phyloP scores from a whole-genome alignment of 192 early-diverging fungal genomes.

The Allomyces arbusculus region DNA sequence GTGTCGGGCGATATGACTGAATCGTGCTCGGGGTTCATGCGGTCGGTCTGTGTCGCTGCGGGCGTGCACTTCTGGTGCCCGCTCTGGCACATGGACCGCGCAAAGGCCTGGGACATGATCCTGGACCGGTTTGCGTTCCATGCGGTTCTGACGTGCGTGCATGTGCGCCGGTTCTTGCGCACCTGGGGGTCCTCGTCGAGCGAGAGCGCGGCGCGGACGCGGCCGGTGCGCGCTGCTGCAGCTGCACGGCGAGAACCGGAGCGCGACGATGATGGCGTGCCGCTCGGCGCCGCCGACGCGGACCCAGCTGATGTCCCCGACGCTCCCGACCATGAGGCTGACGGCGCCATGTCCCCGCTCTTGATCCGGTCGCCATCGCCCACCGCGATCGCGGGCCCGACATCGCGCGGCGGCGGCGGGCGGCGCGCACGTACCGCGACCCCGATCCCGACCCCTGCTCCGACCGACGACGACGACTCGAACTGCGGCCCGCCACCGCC shows the following conservation, averaged over 20 bases:
- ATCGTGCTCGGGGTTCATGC: background rate
- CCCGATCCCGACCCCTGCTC: constrained; percentile 1
- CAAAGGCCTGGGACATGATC: constrained; percentile 36
- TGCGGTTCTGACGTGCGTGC: constrained; percentile 21
- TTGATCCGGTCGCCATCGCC: too few relatives aligned
- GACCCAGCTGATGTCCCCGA: too few relatives aligned
- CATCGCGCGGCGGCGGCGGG: too few relatives aligned
- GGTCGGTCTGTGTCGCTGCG: background rate
- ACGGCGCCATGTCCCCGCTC: too few relatives aligned
- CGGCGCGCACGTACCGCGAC: too few relatives aligned
- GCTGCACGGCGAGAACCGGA: too few relatives aligned
- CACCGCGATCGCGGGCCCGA: too few relatives aligned
- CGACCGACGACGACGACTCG: constrained; percentile 4
- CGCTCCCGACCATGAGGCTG: too few relatives aligned
- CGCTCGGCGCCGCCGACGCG: too few relatives aligned
- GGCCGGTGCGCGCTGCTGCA: too few relatives aligned
- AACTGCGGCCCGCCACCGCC: background rate
- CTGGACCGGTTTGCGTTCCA: constrained; percentile 27
- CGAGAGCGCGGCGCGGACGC: background rate
- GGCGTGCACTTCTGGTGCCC: background rate
- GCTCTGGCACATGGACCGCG: constrained; percentile 15
- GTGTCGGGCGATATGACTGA: constrained; percentile 22
- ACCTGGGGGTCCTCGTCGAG: constrained; percentile 20
- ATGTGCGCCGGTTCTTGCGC: constrained; percentile 22
- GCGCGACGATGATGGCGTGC: too few relatives aligned